phyloP scores from a whole-genome alignment of 116 monocot species.

The Posidonia oceanica region DNA sequence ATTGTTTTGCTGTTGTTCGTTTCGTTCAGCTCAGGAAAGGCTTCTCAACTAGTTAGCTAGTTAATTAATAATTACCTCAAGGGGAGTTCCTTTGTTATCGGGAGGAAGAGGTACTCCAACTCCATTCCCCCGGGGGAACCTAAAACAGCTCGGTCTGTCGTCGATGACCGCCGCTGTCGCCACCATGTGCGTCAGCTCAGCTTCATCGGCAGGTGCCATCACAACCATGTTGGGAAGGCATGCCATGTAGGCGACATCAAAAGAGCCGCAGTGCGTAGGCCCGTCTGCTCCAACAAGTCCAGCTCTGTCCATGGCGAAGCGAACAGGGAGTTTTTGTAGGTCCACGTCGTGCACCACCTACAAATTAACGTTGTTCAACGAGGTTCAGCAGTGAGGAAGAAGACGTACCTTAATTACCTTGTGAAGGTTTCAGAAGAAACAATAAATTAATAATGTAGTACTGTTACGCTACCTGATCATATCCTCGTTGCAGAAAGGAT shows the following conservation, averaged over 20 bases:
- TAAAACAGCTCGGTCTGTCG: slow-evolving; percentile 19
- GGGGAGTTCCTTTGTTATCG: slow-evolving; percentile 11
- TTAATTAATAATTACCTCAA: slow-evolving; percentile 12
- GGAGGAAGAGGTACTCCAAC: slow-evolving; percentile 12
- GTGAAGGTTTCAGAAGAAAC: too few species aligned
- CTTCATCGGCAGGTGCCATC: slow-evolving; percentile 23
- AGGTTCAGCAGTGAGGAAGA: too few species aligned
- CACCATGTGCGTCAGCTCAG: slow-evolving; percentile 22
- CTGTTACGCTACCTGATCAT: slow-evolving; percentile 14
- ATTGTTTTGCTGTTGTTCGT: too few species aligned
- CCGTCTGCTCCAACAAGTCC: slow-evolving; percentile 22
- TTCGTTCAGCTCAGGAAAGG: too few species aligned
- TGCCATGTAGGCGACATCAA: slow-evolving; percentile 23
- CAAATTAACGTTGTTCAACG: too few species aligned
- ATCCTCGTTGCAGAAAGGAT: slow-evolving; percentile 17
- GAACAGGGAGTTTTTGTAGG: slow-evolving; percentile 19
- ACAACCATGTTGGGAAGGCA: slow-evolving; percentile 28
- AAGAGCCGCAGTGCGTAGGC: slow-evolving; percentile 21
- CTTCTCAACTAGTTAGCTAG: too few species aligned
- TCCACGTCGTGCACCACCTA: slow-evolving; percentile 22
- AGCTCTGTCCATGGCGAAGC: slow-evolving; percentile 18
- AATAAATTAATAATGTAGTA: neutral
- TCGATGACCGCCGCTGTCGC: slow-evolving; percentile 19
- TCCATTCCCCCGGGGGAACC: slow-evolving; percentile 21
- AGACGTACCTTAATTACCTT: too few species aligned